These are phyloP conservation scores for Hapsidospora chrysogenum DNA, from an alignment of 495 filamentous ascomycete genomes.

Conservation along the genomic window DNA sequence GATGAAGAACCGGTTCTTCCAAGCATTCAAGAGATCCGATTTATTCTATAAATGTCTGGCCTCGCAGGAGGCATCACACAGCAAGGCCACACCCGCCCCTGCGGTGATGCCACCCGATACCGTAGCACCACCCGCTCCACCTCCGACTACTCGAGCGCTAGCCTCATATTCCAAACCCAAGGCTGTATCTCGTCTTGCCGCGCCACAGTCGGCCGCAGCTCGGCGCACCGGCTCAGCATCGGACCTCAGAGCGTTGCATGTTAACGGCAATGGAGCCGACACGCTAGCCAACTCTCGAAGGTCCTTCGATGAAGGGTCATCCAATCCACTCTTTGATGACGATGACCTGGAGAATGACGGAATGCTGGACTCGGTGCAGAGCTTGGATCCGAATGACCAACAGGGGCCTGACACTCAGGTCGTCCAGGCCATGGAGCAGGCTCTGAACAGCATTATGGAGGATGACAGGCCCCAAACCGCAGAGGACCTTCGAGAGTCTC, in stretches of 20 bases:
- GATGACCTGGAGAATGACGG: conserved; percentile 34
- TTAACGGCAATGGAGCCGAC: conserved; percentile 19
- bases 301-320: conserved; percentile 28
- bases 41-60: conserved; percentile 91
- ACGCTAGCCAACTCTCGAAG: conserved; percentile 16
- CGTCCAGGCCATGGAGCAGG: conserved; percentile 86
- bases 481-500: conserved; percentile 42
- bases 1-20: conserved; percentile 63
- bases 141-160: conserved; percentile 11
- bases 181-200: conserved; percentile 20
- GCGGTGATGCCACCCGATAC: conserved; percentile 8
- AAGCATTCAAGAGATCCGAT: conserved; percentile 79
- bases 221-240: conserved; percentile 26
- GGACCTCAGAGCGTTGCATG: conserved; percentile 18
- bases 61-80: conserved; percentile 59
- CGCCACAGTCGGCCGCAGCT: conserved; percentile 12
- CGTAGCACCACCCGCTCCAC: conserved; percentile 8
- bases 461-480: conserved; percentile 40
- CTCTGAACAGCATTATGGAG: conserved; percentile 89
- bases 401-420: conserved; percentile 37
- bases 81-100: conserved; percentile 9
- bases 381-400: conserved; percentile 29
- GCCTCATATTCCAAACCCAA: conserved; percentile 22
- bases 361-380: conserved; percentile 34
- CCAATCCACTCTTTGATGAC: conserved; percentile 34